phyloP scores from a whole-genome alignment of 257 asterid genomes.

The Solanum chiquidenum region DNA sequence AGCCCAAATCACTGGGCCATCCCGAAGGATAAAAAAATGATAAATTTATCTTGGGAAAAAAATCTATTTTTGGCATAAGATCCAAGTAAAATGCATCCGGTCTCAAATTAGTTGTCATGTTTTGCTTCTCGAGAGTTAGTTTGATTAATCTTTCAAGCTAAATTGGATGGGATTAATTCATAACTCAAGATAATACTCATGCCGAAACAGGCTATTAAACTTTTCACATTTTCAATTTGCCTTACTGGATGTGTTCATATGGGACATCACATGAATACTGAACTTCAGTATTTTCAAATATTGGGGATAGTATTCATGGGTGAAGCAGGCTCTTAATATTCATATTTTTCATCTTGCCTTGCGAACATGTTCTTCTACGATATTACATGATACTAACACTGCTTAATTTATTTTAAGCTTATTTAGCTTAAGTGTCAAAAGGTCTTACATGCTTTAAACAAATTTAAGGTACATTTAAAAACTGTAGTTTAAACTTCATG shows the following conservation, averaged over 20 bases:
- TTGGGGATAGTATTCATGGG: not conserved
- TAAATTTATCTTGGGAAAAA: not conserved
- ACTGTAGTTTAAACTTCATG: not conserved
- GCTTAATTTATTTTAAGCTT: not conserved
- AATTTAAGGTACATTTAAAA: not conserved
- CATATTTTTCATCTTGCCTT: not conserved
- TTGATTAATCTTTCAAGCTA: not conserved
- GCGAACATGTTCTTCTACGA: not conserved
- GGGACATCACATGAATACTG: not conserved
- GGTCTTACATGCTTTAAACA: not conserved
- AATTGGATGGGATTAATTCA: not conserved
- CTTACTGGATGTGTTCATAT: not conserved
- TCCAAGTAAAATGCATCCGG: not conserved
- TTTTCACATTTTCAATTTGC: not conserved
- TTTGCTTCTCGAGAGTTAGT: not conserved
- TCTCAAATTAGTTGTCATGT: not conserved
- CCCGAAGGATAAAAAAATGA: too few species aligned
- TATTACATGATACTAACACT: not conserved
- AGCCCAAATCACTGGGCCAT: not conserved
- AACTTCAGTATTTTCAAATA: not conserved
- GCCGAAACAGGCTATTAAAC: not conserved
- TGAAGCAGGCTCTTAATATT: not conserved
- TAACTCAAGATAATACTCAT: not conserved
- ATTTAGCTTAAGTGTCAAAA: not conserved
- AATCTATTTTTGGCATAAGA: not conserved